A percentile compares a stretch with the other conserved stretches of the same genome.
phyloP scores from a whole-genome alignment of 2,329 filamentous ascomycete species.

The Fusarium caatingaense region DNA sequence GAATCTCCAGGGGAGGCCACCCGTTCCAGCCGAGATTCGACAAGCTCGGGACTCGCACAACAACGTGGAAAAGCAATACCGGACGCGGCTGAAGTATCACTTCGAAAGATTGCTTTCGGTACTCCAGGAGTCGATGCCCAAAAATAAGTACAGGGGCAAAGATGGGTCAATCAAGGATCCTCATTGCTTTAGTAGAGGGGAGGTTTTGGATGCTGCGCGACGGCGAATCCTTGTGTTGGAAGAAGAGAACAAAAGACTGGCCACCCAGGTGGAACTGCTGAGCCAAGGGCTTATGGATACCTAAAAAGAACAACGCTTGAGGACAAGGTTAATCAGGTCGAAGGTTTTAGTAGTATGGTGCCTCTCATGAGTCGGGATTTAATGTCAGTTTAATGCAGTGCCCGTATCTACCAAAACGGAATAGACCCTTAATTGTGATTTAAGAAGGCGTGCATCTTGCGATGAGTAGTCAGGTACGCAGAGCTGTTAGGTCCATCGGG shows the following conservation, averaged over 20 bases:
- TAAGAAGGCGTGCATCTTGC: too few species aligned
- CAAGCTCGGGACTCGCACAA: neutral
- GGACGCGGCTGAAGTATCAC: neutral
- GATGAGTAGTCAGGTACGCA: too few species aligned
- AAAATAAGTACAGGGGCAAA: too few species aligned
- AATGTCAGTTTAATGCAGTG: too few species aligned
- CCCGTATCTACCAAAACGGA: too few species aligned
- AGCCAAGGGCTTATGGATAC: rapidly evolving
- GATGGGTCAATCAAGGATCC: neutral
- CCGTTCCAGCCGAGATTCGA: neutral
- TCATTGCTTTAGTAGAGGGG: neutral
- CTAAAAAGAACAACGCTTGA: rapidly evolving
- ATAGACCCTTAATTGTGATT: too few species aligned
- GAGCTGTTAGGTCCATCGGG: too few species aligned
- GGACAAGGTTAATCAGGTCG: neutral
- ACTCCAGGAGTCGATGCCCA: neutral
- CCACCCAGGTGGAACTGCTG: neutral
- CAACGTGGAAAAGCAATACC: neutral
- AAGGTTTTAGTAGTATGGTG: too few species aligned
- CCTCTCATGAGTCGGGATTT: too few species aligned
- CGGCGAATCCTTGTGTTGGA: neutral
- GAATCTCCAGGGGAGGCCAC: neutral
- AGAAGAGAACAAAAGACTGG: neutral
- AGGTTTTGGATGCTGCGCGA: neutral
- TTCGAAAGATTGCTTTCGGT: neutral